phyloP scores from a whole-genome alignment of 495 filamentous ascomycete species.

The Neurospora terricola region DNA sequence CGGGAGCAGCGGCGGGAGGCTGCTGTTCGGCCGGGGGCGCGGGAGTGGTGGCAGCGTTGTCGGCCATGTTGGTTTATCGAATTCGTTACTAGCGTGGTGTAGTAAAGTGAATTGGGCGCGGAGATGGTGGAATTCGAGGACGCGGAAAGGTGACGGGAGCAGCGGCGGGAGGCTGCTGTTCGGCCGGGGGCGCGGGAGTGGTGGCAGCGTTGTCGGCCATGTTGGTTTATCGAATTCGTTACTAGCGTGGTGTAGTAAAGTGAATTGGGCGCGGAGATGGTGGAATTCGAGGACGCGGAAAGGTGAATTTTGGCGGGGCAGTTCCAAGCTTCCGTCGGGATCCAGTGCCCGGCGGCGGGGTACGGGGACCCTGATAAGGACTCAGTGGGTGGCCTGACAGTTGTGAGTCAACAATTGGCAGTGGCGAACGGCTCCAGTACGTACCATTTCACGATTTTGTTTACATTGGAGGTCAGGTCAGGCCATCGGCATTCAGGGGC shows the following conservation, averaged over 20 bases:
- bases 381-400: neutral
- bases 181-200: neutral
- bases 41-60: neutral
- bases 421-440: neutral
- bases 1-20: constrained; percentile 14
- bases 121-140: neutral
- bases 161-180: constrained; percentile 10
- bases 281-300: neutral
- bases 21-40: neutral
- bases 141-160: neutral
- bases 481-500: neutral
- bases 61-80: neutral
- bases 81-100: neutral
- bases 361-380: neutral
- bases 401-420: neutral
- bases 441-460: neutral
- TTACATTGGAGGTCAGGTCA: neutral
- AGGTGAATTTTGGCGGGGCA: neutral
- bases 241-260: neutral
- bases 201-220: neutral
- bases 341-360: neutral
- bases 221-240: neutral
- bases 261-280: neutral
- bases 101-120: neutral
- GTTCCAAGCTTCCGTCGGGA: neutral